phyloP scores from a whole-genome alignment of 2,329 filamentous ascomycete genomes.

The Xylariaceae sp. region DNA sequence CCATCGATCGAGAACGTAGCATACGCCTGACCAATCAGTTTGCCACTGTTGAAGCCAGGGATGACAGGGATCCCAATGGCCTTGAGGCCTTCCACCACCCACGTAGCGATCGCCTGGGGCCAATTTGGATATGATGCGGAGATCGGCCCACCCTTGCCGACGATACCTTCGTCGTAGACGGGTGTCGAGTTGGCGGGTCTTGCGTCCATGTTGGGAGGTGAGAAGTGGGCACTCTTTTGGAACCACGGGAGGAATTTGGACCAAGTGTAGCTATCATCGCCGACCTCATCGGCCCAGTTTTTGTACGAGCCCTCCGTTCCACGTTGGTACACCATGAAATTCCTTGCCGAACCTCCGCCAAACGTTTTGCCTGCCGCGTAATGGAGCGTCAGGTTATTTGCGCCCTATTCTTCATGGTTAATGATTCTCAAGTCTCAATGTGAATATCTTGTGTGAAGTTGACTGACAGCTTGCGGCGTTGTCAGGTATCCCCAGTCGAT shows the following conservation, averaged over 20 bases:
- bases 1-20: constrained; percentile 30
- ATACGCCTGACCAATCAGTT: constrained; percentile 38
- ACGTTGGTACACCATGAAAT: constrained; percentile 44
- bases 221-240: constrained; percentile 37
- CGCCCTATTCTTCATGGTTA: constrained; percentile 20
- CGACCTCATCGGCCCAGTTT: constrained; percentile 35
- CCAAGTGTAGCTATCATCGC: constrained; percentile 37
- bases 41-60: constrained; percentile 50
- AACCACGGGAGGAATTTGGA: constrained; percentile 37
- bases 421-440: background rate
- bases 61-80: constrained; percentile 48
- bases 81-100: constrained; percentile 47
- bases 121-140: constrained; percentile 52
- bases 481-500: constrained; percentile 42
- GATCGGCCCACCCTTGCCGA: constrained; percentile 46
- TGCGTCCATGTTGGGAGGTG: constrained; percentile 31
- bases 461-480: constrained; percentile 34
- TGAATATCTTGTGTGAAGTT: background rate
- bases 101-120: constrained; percentile 48
- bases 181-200: constrained; percentile 39
- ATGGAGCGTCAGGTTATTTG: constrained; percentile 31
- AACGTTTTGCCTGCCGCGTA: constrained; percentile 42
- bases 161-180: constrained; percentile 40
- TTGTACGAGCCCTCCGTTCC: constrained; percentile 35
- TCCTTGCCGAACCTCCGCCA: constrained; percentile 40